A percentile compares a stretch with the other conserved stretches of the same genome.
Conservation (phyloP, 306 rosid species). For the Vachellia pachyceras region DNA sequence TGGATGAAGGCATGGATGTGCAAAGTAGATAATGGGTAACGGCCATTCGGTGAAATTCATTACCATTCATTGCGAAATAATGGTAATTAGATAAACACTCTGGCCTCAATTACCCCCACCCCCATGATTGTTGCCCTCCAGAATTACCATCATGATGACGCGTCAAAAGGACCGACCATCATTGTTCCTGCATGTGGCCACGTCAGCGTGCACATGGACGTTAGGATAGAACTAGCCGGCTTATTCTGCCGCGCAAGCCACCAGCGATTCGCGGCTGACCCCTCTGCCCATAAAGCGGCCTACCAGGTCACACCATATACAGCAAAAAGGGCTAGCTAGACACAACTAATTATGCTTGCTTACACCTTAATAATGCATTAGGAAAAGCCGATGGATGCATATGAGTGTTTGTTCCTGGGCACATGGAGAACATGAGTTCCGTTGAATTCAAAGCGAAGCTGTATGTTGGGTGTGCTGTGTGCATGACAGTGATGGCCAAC, state of each 20-base stretch:
- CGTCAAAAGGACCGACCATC: neutral
- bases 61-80: conserved; percentile 1
- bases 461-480: neutral
- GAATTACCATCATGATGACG: conserved; percentile 18
- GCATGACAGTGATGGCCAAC: neutral
- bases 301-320: conserved; percentile 3
- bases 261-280: conserved; percentile 7
- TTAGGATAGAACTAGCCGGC: neutral
- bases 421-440: conserved; percentile 22
- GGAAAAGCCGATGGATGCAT: neutral
- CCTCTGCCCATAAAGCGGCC: neutral
- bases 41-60: neutral
- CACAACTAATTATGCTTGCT: neutral
- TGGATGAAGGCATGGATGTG: neutral
- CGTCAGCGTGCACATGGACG: conserved; percentile 21
- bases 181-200: conserved; percentile 3
- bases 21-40: neutral
- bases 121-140: neutral
- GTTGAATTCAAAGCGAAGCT: conserved; percentile 7
- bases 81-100: neutral
- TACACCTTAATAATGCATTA: neutral
- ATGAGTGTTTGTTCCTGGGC: neutral
- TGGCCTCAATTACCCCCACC: conserved; percentile 4
- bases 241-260: neutral
- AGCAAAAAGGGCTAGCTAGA: neutral